phyloP scores from a whole-genome alignment of 495 filamentous ascomycete species.

The Trichoderma orchidacearum region DNA sequence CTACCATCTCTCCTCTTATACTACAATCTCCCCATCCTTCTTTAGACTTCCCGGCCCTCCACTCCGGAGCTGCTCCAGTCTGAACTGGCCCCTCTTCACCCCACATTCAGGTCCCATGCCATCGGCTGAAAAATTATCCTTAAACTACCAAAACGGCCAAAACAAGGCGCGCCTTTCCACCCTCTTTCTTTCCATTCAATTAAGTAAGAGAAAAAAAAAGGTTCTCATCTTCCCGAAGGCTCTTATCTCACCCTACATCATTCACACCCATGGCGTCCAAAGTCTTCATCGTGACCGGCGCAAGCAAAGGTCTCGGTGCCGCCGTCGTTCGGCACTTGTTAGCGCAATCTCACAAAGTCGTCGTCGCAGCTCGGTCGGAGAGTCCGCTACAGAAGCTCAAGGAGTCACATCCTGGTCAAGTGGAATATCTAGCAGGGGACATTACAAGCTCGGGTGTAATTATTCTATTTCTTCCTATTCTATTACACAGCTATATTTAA shows the following conservation, averaged over 20 bases:
- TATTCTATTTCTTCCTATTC: background rate
- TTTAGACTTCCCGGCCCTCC: no score
- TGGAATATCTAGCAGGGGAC: slow-evolving; percentile 65
- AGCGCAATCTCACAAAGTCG: slow-evolving; percentile 50
- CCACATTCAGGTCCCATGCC: background rate
- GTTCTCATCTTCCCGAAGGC: no score
- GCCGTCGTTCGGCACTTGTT: slow-evolving; percentile 66
- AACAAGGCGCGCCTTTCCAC: background rate
- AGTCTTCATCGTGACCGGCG: slow-evolving; percentile 56
- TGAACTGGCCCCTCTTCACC: background rate
- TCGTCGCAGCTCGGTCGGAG: slow-evolving; percentile 60
- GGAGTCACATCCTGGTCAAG: slow-evolving; percentile 46
- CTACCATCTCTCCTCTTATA: no score
- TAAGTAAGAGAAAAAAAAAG: background rate
- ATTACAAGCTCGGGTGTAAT: slow-evolving; percentile 47
- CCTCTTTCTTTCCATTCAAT: background rate
- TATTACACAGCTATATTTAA: background rate
- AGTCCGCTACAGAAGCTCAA: slow-evolving; percentile 54
- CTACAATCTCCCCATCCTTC: background rate
- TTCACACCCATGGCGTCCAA: slow-evolving; percentile 18
- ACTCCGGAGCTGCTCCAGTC: background rate
- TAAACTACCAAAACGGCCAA: background rate
- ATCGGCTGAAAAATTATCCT: background rate
- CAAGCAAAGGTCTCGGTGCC: slow-evolving; percentile 67
- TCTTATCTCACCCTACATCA: background rate